Evolutionary conservation across 176 grass and related monocot genomes (phyloP), one percentile per base, ranked within the genome.

Genomic region (Oryza officinalis): DNA sequence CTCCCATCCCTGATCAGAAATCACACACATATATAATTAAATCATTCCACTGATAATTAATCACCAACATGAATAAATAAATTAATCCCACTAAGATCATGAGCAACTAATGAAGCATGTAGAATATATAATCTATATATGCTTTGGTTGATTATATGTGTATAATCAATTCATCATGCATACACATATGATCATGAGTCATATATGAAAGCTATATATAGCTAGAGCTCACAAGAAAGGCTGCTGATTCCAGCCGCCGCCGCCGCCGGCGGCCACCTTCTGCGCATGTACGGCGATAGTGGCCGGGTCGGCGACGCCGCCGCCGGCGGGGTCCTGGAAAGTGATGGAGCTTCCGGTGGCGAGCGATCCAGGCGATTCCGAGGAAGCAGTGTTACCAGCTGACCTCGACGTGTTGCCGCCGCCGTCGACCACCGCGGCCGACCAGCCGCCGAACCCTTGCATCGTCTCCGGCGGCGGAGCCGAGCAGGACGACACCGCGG

Each of bases 221-320:
- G 22, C 15, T 22, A 20, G 38, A 47, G 83, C 87, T 91, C 71
- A 98, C 95, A 92, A 64, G 83, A 92, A 86, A 84, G 90, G 63
- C 46, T 91, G 91, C 40, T 91, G 91, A 41, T 78, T 93, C 95
- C 92, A 98, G 40, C 78, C 47, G 11, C 43, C 33, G 27, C 92
- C 94, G 40, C 78, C 47, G 11, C 41, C 33, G 26, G 44, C 61
- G 15, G 68, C 8, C 13, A 2, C 71, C 25, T 14, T 49, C 64
- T 32, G 49, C 5, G 37, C 52, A 8, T 57, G 49, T 35, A 70
- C 28, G 63, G 49, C 45, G 46, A 59, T 47, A 61, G 25, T 18
- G 22, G 65, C 72, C 17, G 73, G 83, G 8, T 82, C 66, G 76
- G 76, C 69, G 45, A 71, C 35, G 33, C 32, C 40, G 33, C 32